These are phyloP conservation scores for Physaria fendleri DNA, from an alignment of 345 rosid genomes.

Conservation along the genomic window DNA sequence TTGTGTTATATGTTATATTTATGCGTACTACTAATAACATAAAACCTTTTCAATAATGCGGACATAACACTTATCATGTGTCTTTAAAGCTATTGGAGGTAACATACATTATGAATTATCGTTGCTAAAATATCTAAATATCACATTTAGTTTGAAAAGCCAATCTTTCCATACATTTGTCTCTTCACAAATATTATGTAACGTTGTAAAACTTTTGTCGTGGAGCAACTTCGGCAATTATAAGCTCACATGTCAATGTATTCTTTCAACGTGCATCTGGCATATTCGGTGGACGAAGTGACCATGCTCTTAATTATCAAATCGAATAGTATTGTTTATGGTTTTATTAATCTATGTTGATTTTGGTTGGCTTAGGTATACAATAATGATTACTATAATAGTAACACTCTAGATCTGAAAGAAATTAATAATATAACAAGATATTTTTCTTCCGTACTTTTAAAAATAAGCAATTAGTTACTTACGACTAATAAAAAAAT, in stretches of 20 bases:
- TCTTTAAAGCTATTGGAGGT: slow-evolving; percentile 7
- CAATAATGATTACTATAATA: too few species aligned
- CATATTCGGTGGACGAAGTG: too few species aligned
- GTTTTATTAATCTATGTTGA: too few species aligned
- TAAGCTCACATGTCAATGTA: too few species aligned
- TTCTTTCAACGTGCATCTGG: too few species aligned
- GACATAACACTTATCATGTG: slow-evolving; percentile 4
- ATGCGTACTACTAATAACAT: slow-evolving; percentile 1
- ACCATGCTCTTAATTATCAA: too few species aligned
- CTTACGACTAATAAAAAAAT: background rate
- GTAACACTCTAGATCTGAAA: background rate
- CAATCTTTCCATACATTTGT: too few species aligned
- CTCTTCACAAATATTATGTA: too few species aligned
- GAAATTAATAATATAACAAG: background rate
- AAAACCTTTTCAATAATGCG: background rate
- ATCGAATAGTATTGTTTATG: too few species aligned
- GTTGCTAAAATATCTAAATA: background rate
- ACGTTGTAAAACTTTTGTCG: too few species aligned
- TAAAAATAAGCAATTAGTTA: background rate
- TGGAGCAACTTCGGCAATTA: too few species aligned
- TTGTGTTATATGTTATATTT: background rate
- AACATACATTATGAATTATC: slow-evolving; percentile 19
- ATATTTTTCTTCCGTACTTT: background rate
- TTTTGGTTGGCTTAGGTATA: too few species aligned
- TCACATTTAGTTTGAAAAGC: background rate